Conservation (phyloP, 768 basidiomycete genomes). For the Russula lepida region DNA sequence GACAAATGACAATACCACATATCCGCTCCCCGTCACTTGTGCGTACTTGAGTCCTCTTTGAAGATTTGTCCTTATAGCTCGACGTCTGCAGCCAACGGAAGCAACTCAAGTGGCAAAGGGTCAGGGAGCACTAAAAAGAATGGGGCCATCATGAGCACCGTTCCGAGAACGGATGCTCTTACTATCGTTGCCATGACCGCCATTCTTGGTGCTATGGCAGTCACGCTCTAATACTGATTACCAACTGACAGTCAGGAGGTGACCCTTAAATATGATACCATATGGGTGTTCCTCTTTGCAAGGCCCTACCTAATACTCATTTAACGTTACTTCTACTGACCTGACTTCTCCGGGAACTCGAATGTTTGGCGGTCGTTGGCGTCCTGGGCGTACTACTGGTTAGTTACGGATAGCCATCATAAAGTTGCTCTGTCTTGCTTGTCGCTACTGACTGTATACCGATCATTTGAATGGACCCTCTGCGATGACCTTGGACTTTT, state of each 20-base stretch:
- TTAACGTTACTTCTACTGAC: neutral
- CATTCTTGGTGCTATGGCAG: neutral
- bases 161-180: neutral
- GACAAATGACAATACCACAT: conserved; percentile 63
- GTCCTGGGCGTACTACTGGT: neutral
- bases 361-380: neutral
- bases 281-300: neutral
- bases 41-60: neutral
- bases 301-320: neutral
- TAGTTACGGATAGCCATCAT: neutral
- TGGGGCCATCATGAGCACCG: neutral
- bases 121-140: neutral
- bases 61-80: neutral
- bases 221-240: neutral
- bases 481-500: no score
- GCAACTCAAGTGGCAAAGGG: neutral
- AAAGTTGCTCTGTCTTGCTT: neutral
- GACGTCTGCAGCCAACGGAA: no score
- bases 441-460: neutral
- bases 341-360: neutral
- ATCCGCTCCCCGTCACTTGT: conserved; percentile 37
- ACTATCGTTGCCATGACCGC: neutral
- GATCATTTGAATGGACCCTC: neutral
- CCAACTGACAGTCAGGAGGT: neutral
- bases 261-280: conserved; percentile 4